A percentile compares a stretch with the other conserved stretches of the same genome.
These are phyloP conservation scores for Phytophthora gonapodyides DNA, from an alignment of 352 stramenopile genomes.

Conservation along the genomic window DNA sequence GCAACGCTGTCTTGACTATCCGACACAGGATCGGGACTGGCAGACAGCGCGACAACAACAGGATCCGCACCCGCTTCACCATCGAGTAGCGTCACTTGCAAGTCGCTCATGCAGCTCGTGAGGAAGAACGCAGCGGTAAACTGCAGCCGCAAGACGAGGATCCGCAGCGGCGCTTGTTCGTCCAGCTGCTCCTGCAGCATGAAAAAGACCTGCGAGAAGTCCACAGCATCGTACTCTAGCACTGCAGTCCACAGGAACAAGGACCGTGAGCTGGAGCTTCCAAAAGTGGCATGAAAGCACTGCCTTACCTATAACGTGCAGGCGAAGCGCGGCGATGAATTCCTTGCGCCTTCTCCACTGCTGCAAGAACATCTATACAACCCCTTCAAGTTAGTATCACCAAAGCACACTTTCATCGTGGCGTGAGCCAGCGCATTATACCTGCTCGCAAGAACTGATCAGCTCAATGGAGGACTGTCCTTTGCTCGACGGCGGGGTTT, in stretches of 20 bases:
- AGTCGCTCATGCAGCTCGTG: constrained; percentile 45
- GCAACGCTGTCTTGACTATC: constrained; percentile 13
- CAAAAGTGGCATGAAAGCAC: neutral
- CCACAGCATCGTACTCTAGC: constrained; percentile 53
- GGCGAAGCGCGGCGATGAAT: constrained; percentile 42
- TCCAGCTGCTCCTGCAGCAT: constrained; percentile 55
- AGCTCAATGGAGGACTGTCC: constrained; percentile 42
- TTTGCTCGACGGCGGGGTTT: constrained; percentile 31
- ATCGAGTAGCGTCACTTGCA: constrained; percentile 42
- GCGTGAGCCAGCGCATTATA: constrained; percentile 4
- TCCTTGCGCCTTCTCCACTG: constrained; percentile 48
- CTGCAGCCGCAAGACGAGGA: constrained; percentile 43
- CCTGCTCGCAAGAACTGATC: constrained; percentile 41
- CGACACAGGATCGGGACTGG: constrained; percentile 10
- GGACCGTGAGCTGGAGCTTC: constrained; percentile 3
- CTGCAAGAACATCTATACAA: constrained; percentile 40
- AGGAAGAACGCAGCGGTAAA: constrained; percentile 49
- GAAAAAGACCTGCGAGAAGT: constrained; percentile 56
- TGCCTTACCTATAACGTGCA: constrained; percentile 39
- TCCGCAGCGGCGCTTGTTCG: constrained; percentile 36
- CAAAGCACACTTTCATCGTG: too few relatives aligned
- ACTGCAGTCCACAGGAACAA: constrained; percentile 27
- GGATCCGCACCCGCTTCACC: constrained; percentile 21
- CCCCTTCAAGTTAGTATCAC: constrained; percentile 1
- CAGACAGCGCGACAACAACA: constrained; percentile 20